Evolutionary conservation across 2,329 filamentous ascomycete genomes (phyloP), one percentile per base, ranked within the genome.

Genomic region (Paraphoma chrysanthemicola): DNA sequence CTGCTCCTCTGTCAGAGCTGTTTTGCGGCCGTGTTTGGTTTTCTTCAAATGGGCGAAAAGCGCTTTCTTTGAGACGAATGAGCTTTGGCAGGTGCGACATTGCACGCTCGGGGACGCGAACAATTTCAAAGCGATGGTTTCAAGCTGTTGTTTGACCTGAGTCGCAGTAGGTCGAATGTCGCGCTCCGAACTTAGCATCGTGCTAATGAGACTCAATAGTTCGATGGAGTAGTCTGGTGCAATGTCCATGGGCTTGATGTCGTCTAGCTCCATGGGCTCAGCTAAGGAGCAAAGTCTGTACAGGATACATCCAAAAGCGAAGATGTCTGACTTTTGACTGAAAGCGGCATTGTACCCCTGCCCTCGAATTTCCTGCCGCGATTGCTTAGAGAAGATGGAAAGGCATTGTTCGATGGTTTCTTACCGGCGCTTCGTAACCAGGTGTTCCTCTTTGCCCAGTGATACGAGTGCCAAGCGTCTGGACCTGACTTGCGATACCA

Each of bases 271-370:
- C 7, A 36, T 5, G 10, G 57, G 58, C 16, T 56, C 36, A 14
- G 48, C 41, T 1, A 64, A 43, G 4, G 54, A 57, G 31, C 51
- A 57, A 12, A 60, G 54, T 11, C 51, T 48, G 31, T 54, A 59
- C 7, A 62, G 52, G 23, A 62, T 53, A 36, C 52, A 64, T 17
- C 62, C 59, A 42, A 64, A 57, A 1, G 62, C 62, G 23, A 58
- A 62, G 6, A 64, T 51, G 45, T 64, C 62, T 12, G 62, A 64
- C 41, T 62, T 64, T 46, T 58, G 49, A 3, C 59, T 62, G 50
- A 62, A 64, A 2, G 53, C 51, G 8, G 56, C 62, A 31, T 36
- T 11, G 30, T 45, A 33, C 6, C 31, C 46, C 51, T 52, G 56
- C 2, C 30, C 54, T 33, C 42, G 45, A 14, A 63, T 57, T 50